These are phyloP conservation scores for Vigna unguiculata DNA, from an alignment of 306 rosid species.

Conservation along the genomic window DNA sequence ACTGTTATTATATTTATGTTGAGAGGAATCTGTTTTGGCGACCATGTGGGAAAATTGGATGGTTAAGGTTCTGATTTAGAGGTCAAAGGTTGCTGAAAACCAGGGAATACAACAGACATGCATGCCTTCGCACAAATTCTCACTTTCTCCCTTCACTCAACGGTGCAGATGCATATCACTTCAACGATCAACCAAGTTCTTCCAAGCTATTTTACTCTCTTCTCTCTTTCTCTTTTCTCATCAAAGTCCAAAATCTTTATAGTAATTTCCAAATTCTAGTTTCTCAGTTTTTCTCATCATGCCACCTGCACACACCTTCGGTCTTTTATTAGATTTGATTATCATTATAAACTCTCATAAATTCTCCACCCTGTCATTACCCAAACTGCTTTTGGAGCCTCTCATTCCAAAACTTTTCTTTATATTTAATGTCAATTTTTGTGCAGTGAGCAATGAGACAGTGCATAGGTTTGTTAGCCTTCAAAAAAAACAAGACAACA, in stretches of 20 bases:
- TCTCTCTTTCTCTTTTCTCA: background rate
- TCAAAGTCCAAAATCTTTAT: constrained; percentile 6
- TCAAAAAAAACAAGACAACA: too few species aligned
- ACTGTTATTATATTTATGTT: background rate
- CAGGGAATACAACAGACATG: constrained; percentile 47
- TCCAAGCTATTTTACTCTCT: constrained; percentile 4
- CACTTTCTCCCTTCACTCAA: constrained; percentile 10
- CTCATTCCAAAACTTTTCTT: background rate
- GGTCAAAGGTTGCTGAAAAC: constrained; percentile 69
- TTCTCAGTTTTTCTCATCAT: background rate
- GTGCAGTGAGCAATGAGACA: background rate
- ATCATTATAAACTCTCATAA: constrained; percentile 11
- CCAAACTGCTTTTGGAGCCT: background rate
- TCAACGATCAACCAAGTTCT: background rate
- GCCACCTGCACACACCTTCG: constrained; percentile 29
- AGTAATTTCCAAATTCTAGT: background rate
- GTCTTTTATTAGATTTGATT: constrained; percentile 45
- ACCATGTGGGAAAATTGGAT: constrained; percentile 47
- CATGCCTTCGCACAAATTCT: constrained; percentile 33
- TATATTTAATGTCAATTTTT: background rate
- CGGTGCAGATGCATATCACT: constrained; percentile 6
- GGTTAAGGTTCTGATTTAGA: constrained; percentile 61
- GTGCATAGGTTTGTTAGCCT: too few species aligned
- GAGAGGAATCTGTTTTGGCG: constrained; percentile 38
- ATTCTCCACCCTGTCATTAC: constrained; percentile 41